These are phyloP conservation scores for Lepidium aucheri DNA, from an alignment of 345 rosid species.

Conservation along the genomic window DNA sequence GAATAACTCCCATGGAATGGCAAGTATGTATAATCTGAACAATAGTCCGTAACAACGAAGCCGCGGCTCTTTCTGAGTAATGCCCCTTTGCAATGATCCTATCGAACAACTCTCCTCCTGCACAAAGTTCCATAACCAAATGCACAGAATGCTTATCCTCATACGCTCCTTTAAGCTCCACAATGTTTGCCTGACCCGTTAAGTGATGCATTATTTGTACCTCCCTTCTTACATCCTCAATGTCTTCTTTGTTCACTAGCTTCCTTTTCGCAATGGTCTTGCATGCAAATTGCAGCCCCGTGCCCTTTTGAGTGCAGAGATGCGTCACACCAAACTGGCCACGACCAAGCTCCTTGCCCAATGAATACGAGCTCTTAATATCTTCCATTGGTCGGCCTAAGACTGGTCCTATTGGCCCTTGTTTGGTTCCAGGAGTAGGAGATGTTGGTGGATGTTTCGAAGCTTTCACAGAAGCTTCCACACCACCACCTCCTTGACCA, in stretches of 20 bases:
- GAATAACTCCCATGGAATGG: slow-evolving; percentile 94
- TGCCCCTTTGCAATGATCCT: slow-evolving; percentile 91
- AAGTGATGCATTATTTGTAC: slow-evolving; percentile 94
- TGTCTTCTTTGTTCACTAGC: slow-evolving; percentile 79
- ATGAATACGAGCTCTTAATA: slow-evolving; percentile 47
- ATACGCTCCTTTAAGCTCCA: slow-evolving; percentile 88
- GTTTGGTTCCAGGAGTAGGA: slow-evolving; percentile 32
- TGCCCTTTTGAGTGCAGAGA: slow-evolving; percentile 63
- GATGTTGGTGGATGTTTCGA: slow-evolving; percentile 23
- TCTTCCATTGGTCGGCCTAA: slow-evolving; percentile 94
- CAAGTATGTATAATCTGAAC: slow-evolving; percentile 85
- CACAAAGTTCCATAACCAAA: slow-evolving; percentile 92
- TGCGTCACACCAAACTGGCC: slow-evolving; percentile 92
- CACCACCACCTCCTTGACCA: slow-evolving; percentile 13
- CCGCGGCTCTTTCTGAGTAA: slow-evolving; percentile 86
- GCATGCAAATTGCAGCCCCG: slow-evolving; percentile 79
- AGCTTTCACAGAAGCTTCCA: slow-evolving; percentile 7
- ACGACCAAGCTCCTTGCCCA: slow-evolving; percentile 83
- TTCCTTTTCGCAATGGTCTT: slow-evolving; percentile 87
- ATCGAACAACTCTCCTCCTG: slow-evolving; percentile 89
- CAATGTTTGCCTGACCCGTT: slow-evolving; percentile 81
- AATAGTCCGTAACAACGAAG: slow-evolving; percentile 72
- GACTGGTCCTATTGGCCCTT: slow-evolving; percentile 54
- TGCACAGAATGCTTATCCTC: slow-evolving; percentile 93
- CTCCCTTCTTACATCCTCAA: slow-evolving; percentile 87